A percentile compares a stretch with the other conserved stretches of the same genome.
Conservation (phyloP, 257 asterid genomes). For the Scutellaria barbata region DNA sequence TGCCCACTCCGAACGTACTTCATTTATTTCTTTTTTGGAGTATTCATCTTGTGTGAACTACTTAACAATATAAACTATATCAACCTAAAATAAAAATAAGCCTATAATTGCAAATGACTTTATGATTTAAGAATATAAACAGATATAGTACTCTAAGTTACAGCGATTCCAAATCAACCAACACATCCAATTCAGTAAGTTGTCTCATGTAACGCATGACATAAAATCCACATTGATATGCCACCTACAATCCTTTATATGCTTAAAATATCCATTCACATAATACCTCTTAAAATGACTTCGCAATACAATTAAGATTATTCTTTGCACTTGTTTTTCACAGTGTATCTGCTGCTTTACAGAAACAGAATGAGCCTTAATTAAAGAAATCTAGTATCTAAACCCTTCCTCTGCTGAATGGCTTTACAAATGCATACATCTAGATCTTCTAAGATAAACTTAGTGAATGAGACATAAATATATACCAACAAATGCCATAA, state of each 20-base stretch:
- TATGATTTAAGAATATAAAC: too few relatives aligned
- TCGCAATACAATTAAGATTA: neutral
- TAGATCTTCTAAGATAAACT: conserved; percentile 1
- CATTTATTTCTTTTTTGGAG: too few relatives aligned
- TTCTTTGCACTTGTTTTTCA: neutral
- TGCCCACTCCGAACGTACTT: too few relatives aligned
- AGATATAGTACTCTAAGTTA: too few relatives aligned
- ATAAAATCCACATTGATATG: too few relatives aligned
- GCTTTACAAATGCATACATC: conserved; percentile 2
- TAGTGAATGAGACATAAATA: neutral
- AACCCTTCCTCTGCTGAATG: neutral
- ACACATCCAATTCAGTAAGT: too few relatives aligned
- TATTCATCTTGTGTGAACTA: too few relatives aligned
- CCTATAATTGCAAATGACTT: too few relatives aligned
- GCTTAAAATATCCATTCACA: neutral
- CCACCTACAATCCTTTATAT: conserved; percentile 15
- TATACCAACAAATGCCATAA: neutral
- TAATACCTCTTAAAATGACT: neutral
- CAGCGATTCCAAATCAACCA: too few relatives aligned
- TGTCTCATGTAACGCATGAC: too few relatives aligned
- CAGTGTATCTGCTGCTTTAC: conserved; percentile 2
- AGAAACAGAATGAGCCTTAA: conserved; percentile 2
- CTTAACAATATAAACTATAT: too few relatives aligned
- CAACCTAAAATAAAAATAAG: too few relatives aligned
- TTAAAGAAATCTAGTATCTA: conserved; percentile 3